A percentile compares a stretch with the other conserved stretches of the same genome.
phyloP scores from a whole-genome alignment of 768 basidiomycete genomes.

The Leccinum subgranulosum region DNA sequence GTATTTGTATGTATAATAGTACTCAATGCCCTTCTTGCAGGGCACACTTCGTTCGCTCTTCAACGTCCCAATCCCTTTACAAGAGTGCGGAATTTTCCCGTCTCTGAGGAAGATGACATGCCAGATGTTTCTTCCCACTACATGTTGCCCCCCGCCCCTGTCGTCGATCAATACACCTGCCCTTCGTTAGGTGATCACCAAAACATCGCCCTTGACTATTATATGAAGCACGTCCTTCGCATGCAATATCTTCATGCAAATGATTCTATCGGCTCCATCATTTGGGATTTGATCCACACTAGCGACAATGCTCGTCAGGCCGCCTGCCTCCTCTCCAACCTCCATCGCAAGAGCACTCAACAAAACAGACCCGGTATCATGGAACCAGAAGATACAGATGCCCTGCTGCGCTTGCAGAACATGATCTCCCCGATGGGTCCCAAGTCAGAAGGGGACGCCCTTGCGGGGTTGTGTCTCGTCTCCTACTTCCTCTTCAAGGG shows the following conservation, averaged over 20 bases:
- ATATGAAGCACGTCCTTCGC: conserved; percentile 59
- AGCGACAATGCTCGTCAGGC: conserved; percentile 52
- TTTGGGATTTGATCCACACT: conserved; percentile 48
- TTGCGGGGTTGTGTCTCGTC: conserved; percentile 73
- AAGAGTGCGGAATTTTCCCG: conserved; percentile 9
- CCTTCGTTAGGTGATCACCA: conserved; percentile 16
- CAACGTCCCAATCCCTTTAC: conserved; percentile 29
- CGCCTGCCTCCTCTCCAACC: conserved; percentile 58
- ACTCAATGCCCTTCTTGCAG: conserved; percentile 62
- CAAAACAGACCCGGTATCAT: conserved; percentile 16
- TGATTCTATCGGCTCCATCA: conserved; percentile 40
- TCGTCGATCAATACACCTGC: conserved; percentile 13
- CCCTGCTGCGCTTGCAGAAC: conserved; percentile 24
- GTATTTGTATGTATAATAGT: conserved; percentile 62
- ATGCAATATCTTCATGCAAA: conserved; percentile 72
- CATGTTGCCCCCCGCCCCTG: conserved; percentile 5
- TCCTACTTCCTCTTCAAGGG: conserved; percentile 78
- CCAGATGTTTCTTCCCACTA: conserved; percentile 23
- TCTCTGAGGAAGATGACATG: conserved; percentile 16
- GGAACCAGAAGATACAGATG: conserved; percentile 25
- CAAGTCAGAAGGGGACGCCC: conserved; percentile 63
- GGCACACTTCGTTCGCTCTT: conserved; percentile 30
- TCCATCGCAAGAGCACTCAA: conserved; percentile 42
- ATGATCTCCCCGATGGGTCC: conserved; percentile 16
- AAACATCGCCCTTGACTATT: conserved; percentile 35